phyloP scores from a whole-genome alignment of 2,329 filamentous ascomycete species.

The Microsporum audouinii region DNA sequence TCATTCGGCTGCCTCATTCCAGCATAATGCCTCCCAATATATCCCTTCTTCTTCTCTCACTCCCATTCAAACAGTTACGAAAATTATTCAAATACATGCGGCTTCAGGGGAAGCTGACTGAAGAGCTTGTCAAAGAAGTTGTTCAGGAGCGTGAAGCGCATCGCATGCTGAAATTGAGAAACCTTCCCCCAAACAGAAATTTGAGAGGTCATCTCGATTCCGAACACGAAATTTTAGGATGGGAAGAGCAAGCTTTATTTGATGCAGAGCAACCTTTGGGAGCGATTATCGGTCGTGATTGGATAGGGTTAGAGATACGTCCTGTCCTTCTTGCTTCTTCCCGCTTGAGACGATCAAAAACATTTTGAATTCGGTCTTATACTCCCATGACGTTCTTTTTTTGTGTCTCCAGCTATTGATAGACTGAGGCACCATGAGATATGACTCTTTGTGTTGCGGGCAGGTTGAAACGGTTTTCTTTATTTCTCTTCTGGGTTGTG shows the following conservation, averaged over 20 bases:
- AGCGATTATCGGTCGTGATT: not conserved
- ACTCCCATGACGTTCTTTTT: not conserved
- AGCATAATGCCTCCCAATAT: slow-evolving; percentile 11
- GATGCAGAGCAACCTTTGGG: not conserved
- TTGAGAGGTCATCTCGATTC: not conserved
- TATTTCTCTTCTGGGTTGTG: not conserved
- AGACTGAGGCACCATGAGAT: not conserved
- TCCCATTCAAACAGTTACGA: slow-evolving; percentile 20
- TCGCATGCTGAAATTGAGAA: slow-evolving; percentile 10
- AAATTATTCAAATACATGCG: slow-evolving; percentile 17
- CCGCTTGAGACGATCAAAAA: not conserved
- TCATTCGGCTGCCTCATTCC: not conserved
- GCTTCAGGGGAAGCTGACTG: slow-evolving; percentile 11
- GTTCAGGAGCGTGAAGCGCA: slow-evolving; percentile 23
- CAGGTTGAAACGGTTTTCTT: not conserved
- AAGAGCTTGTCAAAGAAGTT: slow-evolving; percentile 15
- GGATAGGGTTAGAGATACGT: not conserved
- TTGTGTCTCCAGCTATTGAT: not conserved
- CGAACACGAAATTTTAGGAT: not conserved
- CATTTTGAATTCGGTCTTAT: not conserved
- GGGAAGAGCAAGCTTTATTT: slow-evolving; percentile 1
- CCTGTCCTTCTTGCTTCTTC: not conserved
- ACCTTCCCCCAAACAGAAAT: not conserved
- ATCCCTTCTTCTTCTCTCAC: slow-evolving; percentile 21
- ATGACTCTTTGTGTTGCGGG: not conserved